Evolutionary conservation across 202 grass and related monocot species (phyloP), one percentile per base, ranked within the genome.

Genomic region (Carex arenaria): DNA sequence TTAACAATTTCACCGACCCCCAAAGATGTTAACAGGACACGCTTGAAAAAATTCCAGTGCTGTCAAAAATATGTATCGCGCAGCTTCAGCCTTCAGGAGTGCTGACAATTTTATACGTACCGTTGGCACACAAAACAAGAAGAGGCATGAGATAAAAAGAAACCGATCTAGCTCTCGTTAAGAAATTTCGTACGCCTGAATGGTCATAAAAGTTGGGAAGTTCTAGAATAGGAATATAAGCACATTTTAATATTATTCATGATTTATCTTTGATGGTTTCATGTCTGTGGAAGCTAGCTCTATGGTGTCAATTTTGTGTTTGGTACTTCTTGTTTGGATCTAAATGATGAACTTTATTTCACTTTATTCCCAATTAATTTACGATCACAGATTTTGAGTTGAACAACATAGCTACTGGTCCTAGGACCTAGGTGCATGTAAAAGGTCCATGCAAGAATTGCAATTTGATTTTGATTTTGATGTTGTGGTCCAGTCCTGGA

Each of bases 221-320:
- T 10, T 57, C 26, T 78, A 57, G 19, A 36, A 77, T 3, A 57
- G 28, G 14, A 56, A 75, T 76, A 55, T 74, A 4, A 55, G 13
- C n/a, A n/a, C n/a, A n/a, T n/a, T n/a, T n/a, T n/a, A n/a, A n/a
- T n/a, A 26, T 26, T 5, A 53, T 53, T 54, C 72, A 75, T 54
- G 71, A 55, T 36, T 57, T 30, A 19, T 78, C 28, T 30, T 30
- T 78, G 30, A 78, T 78, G 28, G 53, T 54, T 55, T 56, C 70
- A 73, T 52, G 12, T 52, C 64, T 36, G 10, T 69, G 47, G 63
- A 69, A 82, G 64, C 30, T 82, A 78, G 53, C 64, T 82, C 57
- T 26, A 64, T 30, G 54, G 67, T 78, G 83, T 85, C 83, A 78
- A 76, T 83, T 85, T 78, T 38, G 52, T 1, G 57, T 85, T 85